Conservation (phyloP, 2,329 filamentous ascomycete genomes). For the Hypoxylon sp. region DNA sequence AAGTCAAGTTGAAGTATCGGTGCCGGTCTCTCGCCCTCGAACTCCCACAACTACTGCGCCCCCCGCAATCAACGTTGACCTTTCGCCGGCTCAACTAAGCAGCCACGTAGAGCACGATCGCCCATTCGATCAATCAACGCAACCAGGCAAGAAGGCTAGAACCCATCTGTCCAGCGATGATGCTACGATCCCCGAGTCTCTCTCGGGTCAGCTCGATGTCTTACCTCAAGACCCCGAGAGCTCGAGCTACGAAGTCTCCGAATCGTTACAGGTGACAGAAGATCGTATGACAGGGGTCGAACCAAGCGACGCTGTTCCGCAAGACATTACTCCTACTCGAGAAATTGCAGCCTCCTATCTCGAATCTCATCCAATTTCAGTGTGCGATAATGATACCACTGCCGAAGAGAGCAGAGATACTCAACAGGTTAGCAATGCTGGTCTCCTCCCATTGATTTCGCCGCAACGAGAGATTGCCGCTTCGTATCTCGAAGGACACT, state of each 20-base stretch:
- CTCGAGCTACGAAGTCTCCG: conserved; percentile 16
- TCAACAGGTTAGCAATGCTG: conserved; percentile 18
- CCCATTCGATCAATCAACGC: conserved; percentile 56
- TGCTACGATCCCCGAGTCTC: conserved; percentile 49
- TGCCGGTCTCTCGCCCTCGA: conserved; percentile 36
- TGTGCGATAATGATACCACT: background rate
- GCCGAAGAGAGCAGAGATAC: conserved; percentile 11
- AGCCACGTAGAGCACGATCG: conserved; percentile 57
- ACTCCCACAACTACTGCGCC: conserved; percentile 39
- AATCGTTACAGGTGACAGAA: conserved; percentile 10
- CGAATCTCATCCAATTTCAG: conserved; percentile 30
- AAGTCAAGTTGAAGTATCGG: conserved; percentile 24
- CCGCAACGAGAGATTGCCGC: conserved; percentile 39
- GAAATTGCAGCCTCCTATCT: conserved; percentile 46
- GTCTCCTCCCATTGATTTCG: conserved; percentile 37
- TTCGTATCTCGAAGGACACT: conserved; percentile 41
- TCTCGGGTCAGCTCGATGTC: conserved; percentile 49
- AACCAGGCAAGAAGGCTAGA: conserved; percentile 57
- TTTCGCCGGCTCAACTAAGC: conserved; percentile 56
- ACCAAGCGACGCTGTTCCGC: conserved; percentile 6
- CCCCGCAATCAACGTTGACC: conserved; percentile 47
- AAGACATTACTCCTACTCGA: conserved; percentile 35
- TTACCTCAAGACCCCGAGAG: conserved; percentile 43
- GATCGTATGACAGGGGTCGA: background rate
- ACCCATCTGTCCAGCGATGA: conserved; percentile 49